Evolutionary conservation across 441 rosid species (phyloP), one percentile per base, ranked within the genome.

Genomic region (Pelargonium fulgidum): DNA sequence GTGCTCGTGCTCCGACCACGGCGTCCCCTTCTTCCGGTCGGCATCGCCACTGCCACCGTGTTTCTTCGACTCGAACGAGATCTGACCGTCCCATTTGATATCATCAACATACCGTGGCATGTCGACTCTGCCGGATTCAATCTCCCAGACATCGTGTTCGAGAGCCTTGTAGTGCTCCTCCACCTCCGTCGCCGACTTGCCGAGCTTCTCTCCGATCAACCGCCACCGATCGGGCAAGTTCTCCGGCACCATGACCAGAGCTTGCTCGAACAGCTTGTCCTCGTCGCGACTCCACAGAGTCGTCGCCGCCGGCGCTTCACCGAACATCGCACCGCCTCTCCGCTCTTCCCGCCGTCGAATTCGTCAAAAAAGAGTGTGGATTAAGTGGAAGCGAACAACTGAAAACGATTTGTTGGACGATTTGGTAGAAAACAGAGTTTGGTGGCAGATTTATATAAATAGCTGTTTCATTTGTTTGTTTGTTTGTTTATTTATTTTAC

Each of bases 1-100:
- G 83, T 89, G 96, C 68, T 89, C 96, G 66, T 86, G 84, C 70
- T 85, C 89, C 0, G 92, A 81, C 97, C 97, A 91, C 1, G 97
- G 96, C n/a, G 87, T 83, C 17, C 96, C 96, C 75, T 88, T 83
- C 80, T 83, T 89, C 56, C 96, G 77, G 71, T 86, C 96, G 0
- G 65, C 96, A 0, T 65, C n/a, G 12, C 85, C 90, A 0, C 73
- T 76, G 24, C 70, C 76, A 42, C 65, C 68, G 6, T 36, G 41
- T 17, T 22, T 64, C 71, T 77, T 85, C 2, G 81, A 22, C 1
- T 80, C 85, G 69, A 84, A 83, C 0, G 85, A 81, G 68, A 84
- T 86, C 81, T 84, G 86, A 71, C 74, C 47, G 24, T 56, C 62
- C 7, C 69, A 3, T 7, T 42, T 77, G 0, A 58, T 10, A 42